These are phyloP conservation scores for Lactarius sp. DNA, from an alignment of 768 basidiomycete genomes.

Conservation along the genomic window DNA sequence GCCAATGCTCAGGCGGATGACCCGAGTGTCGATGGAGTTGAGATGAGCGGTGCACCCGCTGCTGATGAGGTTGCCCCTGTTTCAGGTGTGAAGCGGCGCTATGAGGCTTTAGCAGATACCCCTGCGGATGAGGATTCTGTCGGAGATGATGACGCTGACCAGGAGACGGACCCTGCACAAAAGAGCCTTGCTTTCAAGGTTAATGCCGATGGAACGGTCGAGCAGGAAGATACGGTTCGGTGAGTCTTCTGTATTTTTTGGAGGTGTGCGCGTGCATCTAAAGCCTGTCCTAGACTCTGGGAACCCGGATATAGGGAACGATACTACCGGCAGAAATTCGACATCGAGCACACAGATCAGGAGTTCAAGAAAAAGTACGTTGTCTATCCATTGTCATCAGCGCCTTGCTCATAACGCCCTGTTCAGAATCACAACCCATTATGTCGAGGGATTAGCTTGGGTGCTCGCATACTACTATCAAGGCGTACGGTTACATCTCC, in stretches of 20 bases:
- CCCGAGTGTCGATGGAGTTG: constrained; percentile 9
- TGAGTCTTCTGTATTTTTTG: constrained; percentile 38
- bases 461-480: constrained; percentile 98
- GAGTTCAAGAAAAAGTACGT: constrained; percentile 70
- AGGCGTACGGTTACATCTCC: constrained; percentile 55
- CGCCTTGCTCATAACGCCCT: constrained; percentile 3
- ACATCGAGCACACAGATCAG: constrained; percentile 59
- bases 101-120: constrained; percentile 30
- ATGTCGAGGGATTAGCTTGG: constrained; percentile 94
- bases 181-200: constrained; percentile 62
- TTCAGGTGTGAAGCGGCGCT: constrained; percentile 43
- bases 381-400: constrained; percentile 1
- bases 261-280: constrained; percentile 16
- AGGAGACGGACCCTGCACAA: constrained; percentile 36
- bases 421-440: constrained; percentile 68
- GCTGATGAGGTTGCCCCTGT: constrained; percentile 26
- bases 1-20: constrained; percentile 6
- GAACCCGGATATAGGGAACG: constrained; percentile 94
- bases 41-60: constrained; percentile 9
- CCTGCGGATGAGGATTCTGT: constrained; percentile 25
- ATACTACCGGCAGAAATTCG: constrained; percentile 94
- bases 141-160: constrained; percentile 30
- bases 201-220: constrained; percentile 87
- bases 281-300: constrained; percentile 61
- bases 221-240: constrained; percentile 92